These are phyloP conservation scores for Heliamphora exappendiculata DNA, from an alignment of 148 eudicot genomes.

Conservation along the genomic window DNA sequence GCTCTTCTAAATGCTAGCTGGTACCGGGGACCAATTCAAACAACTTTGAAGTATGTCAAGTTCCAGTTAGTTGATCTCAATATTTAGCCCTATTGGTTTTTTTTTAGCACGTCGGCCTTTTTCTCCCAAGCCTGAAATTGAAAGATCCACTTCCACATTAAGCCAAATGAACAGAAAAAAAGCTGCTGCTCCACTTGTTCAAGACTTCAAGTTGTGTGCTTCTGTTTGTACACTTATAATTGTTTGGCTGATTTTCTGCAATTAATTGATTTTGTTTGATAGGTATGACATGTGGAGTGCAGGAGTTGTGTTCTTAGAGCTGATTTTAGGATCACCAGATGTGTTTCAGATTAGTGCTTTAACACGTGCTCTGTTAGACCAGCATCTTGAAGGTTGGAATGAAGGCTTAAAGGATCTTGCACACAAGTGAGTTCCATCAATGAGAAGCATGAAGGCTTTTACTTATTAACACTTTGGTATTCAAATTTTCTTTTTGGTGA, in stretches of 20 bases:
- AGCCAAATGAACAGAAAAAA: neutral
- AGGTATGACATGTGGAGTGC: constrained; percentile 99
- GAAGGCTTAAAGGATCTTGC: constrained; percentile 90
- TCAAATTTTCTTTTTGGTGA: neutral
- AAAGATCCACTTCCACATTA: neutral
- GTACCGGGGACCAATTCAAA: constrained; percentile 62
- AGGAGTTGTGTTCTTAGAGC: constrained; percentile 83
- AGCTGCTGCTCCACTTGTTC: neutral
- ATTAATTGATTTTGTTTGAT: constrained; percentile 13
- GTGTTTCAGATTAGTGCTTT: constrained; percentile 77
- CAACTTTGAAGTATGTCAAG: constrained; percentile 55
- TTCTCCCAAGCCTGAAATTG: neutral
- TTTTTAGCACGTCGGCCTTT: neutral
- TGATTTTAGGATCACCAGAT: constrained; percentile 89
- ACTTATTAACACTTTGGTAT: neutral
- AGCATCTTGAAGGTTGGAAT: constrained; percentile 90
- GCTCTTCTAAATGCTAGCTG: constrained; percentile 82
- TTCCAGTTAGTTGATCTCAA: constrained; percentile 6
- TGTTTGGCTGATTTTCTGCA: constrained; percentile 7
- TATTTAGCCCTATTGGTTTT: neutral
- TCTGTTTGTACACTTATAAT: neutral
- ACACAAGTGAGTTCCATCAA: constrained; percentile 52
- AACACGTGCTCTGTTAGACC: constrained; percentile 78
- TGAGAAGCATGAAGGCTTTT: constrained; percentile 11
- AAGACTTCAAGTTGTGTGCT: neutral